Evolutionary conservation across 257 asterid species (phyloP), one percentile per base, ranked within the genome.

Genomic region (Gentiana dahurica): DNA sequence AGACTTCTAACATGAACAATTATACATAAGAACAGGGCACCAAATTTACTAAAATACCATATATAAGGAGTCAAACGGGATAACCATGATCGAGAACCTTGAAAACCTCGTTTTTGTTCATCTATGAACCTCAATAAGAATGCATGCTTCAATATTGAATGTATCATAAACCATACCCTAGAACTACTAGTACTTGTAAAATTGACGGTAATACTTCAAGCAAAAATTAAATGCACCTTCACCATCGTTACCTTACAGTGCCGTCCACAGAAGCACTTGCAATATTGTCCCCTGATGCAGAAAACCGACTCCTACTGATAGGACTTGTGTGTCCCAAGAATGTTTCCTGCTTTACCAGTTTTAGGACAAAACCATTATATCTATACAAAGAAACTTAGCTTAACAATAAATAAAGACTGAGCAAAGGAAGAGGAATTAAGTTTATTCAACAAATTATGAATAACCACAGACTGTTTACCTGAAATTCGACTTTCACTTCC

Each of bases 291-390:
- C 96, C 98, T 56, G 95, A 79, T 62, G 95, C 80, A 71, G 98
- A 91, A 75, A 91, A 91, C 65, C 94, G 95, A 76, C 94, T 82
- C 54, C 90, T 69, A 65, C 81, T 87, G 74, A 91, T 91, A 58
- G 98, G 95, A 79, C 93, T 85, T 72, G 98, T 87, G 75, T 91
- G 98, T 67, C 96, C 98, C 71, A 91, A 68, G 78, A 87, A 91
- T 70, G 96, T 79, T 69, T 91, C 96, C 98, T 91, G 59, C 32
- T 64, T 63, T 51, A 34, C 50, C 54, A 63, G 41, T 58, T 36
- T 58, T 44, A 60, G 67, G 51, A 67, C 50, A 37, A 6, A 34
- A 35, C 38, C 38, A 36, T 47, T 34, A 37, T n/a, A 10, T 43
- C 54, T 38, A 46, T 9, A 50, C 33, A n/a, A 12, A 41, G 15